Evolutionary conservation across 2,329 filamentous ascomycete genomes (phyloP).

Genomic region (Hymenoscyphus fructigenus): DNA sequence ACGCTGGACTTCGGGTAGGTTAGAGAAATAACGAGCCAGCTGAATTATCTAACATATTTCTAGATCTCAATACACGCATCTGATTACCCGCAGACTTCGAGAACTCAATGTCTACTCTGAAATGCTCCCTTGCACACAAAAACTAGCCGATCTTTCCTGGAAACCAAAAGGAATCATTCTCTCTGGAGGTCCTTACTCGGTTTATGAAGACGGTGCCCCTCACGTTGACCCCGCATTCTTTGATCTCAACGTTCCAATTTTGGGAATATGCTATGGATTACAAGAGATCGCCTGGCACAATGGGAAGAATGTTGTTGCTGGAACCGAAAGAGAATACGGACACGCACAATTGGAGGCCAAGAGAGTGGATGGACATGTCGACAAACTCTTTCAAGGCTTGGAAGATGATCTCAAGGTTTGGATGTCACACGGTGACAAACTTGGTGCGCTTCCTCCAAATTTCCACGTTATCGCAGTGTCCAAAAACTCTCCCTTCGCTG

Average conservation of each 20-base stretch:
- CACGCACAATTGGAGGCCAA: slow-evolving; percentile 53
- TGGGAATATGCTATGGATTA: slow-evolving; percentile 48
- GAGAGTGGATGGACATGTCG: slow-evolving; percentile 59
- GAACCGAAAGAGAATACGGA: slow-evolving; percentile 51
- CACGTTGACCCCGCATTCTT: slow-evolving; percentile 83
- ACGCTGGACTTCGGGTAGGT: slow-evolving; percentile 65
- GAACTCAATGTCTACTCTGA: slow-evolving; percentile 82
- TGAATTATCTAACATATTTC: not conserved
- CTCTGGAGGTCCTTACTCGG: slow-evolving; percentile 69
- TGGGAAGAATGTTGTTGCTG: slow-evolving; percentile 65
- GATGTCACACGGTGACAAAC: slow-evolving; percentile 91
- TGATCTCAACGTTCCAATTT: slow-evolving; percentile 65
- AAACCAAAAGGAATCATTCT: slow-evolving; percentile 84
- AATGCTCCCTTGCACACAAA: slow-evolving; percentile 84
- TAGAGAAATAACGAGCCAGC: not conserved
- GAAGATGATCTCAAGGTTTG: slow-evolving; percentile 69
- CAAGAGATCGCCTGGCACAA: slow-evolving; percentile 74
- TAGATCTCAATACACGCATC: slow-evolving; percentile 67
- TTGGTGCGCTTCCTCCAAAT: slow-evolving; percentile 67
- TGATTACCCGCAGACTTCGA: slow-evolving; percentile 64
- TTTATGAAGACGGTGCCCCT: slow-evolving; percentile 75
- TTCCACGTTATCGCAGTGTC: slow-evolving; percentile 77
- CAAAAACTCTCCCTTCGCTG: slow-evolving; percentile 74
- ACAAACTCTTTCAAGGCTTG: slow-evolving; percentile 76
- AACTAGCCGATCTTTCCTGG: slow-evolving; percentile 72